A percentile compares a stretch with the other conserved stretches of the same genome.
phyloP scores from a whole-genome alignment of 2,329 filamentous ascomycete genomes.

The Aspergillus sp. region DNA sequence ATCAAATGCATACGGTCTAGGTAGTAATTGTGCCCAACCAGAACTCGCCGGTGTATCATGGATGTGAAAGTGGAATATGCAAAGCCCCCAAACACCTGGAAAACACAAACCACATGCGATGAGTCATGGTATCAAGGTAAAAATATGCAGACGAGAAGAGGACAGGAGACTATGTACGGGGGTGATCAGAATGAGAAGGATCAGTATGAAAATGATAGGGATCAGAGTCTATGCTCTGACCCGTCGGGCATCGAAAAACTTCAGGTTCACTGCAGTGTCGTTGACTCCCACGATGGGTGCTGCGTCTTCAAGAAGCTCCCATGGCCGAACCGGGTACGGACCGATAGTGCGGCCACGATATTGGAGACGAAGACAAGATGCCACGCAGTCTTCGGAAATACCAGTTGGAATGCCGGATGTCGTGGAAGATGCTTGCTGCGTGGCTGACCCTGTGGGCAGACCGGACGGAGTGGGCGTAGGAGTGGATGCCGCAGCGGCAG shows the following conservation, averaged over 20 bases:
- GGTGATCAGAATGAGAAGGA: not conserved
- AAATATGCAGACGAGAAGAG: not conserved
- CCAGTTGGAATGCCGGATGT: slow-evolving; percentile 11
- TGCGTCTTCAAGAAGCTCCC: slow-evolving; percentile 47
- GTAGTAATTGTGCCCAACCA: not conserved
- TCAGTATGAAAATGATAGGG: not conserved
- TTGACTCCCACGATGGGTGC: slow-evolving; percentile 45
- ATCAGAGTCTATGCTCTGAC: slow-evolving; percentile 24
- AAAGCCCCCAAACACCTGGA: not conserved
- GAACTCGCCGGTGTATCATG: too few relatives aligned
- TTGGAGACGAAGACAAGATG: slow-evolving; percentile 37
- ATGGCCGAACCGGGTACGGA: slow-evolving; percentile 37
- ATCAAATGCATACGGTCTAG: not conserved
- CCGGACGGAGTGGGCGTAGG: slow-evolving; percentile 26
- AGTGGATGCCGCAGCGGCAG: slow-evolving; percentile 30
- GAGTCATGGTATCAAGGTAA: not conserved
- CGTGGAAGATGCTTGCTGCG: slow-evolving; percentile 16
- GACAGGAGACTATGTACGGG: not conserved
- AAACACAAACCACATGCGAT: not conserved
- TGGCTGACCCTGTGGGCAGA: slow-evolving; percentile 15
- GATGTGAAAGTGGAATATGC: not conserved
- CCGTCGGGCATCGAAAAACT: slow-evolving; percentile 42
- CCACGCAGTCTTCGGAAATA: slow-evolving; percentile 25
- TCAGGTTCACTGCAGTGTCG: slow-evolving; percentile 44
- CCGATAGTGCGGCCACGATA: slow-evolving; percentile 35